Percentiles rank a stretch among this genome's conserved stretches.
Conservation (phyloP, 352 stramenopile species). For the Globisporangium carolinianum region DNA sequence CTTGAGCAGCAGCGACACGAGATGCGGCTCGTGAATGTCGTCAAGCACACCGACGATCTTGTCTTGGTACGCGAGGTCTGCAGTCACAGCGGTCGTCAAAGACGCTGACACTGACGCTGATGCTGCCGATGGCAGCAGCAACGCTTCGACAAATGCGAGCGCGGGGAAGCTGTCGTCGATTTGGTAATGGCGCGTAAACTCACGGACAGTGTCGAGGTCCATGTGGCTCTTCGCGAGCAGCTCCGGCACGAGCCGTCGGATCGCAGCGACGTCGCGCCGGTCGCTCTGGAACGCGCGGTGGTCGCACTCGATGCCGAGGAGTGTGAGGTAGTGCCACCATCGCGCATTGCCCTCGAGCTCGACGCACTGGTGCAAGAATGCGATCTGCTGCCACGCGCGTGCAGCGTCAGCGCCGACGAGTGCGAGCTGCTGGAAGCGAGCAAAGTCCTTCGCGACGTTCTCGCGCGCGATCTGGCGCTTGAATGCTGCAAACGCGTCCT, state of each 20-base stretch:
- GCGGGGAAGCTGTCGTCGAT: conserved; percentile 74
- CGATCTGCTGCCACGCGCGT: conserved; percentile 73
- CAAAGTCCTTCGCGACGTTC: conserved; percentile 78
- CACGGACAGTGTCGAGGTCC: conserved; percentile 74
- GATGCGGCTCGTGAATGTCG: conserved; percentile 69
- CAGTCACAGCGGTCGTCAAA: neutral
- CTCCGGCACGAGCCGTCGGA: conserved; percentile 51
- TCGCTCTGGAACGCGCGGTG: conserved; percentile 74
- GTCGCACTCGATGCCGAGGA: conserved; percentile 72
- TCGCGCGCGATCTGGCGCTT: conserved; percentile 71
- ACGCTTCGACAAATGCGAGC: conserved; percentile 56
- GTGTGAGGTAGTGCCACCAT: conserved; percentile 78
- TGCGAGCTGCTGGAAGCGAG: conserved; percentile 69
- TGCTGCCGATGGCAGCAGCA: conserved; percentile 33
- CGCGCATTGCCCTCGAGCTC: conserved; percentile 75
- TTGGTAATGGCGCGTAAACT: conserved; percentile 81
- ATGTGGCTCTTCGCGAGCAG: conserved; percentile 63
- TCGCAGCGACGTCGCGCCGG: conserved; percentile 55
- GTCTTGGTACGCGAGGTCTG: conserved; percentile 55
- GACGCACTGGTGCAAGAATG: conserved; percentile 73
- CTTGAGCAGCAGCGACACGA: conserved; percentile 50
- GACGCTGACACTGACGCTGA: too few species aligned
- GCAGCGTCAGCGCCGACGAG: conserved; percentile 66
- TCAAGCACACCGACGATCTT: conserved; percentile 71
- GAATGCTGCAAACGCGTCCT: conserved; percentile 66